Base-by-base conservation (phyloP, 2,329 filamentous ascomycete species). In the Dendrostoma leiphaemia region DNA sequence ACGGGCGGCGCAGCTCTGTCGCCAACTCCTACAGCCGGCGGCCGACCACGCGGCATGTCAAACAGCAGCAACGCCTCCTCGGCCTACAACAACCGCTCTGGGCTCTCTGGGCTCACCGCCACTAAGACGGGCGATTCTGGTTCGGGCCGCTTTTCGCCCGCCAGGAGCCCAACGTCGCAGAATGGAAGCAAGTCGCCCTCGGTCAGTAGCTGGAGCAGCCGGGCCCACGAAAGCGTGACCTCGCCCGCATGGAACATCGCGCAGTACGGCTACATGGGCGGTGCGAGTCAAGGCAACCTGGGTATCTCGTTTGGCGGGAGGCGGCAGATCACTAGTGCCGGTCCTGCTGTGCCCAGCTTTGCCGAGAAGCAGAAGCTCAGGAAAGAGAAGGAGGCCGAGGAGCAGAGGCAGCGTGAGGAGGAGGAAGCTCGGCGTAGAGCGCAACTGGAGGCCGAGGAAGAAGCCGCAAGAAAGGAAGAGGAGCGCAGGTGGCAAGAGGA, bases 241-340 rank as follows among this genome's bases (percentile, higher is more conserved):
- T 80, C 86, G 24, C 94, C 94, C 0, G 94, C 94, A 1, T 99
- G 94, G 94, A 99, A 97, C 68, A 97, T 97, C 63, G 89, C 92
- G 54, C 94, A 99, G 68, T 99, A 99, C 67, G 92, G 94, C 7
- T 99, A 97, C 71, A 94, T 97, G 88, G 94, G 94, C 54, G 94
- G 94, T 46, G 94, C 94, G 24, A 97, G 90, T 65, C 94, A 99
- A 69, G 93, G 91, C 3, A 97, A 96, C 64, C 85, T 97, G 58
- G 94, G 94, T 17, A 91, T 99, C 62, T 85, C 90, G 10, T 97
- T 97, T 71, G 94, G 94, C 53, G 90, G 87, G 17, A 84, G 92
- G 63, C 84, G 94, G 57, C 94, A 99, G 73, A 97, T 99, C 67
- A 97, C 92, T 8, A 91, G 81, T 63, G 83, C 90, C 13, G 80